Conservation (phyloP, 176 grass and related monocot genomes). For the Elymus sibiricus region DNA sequence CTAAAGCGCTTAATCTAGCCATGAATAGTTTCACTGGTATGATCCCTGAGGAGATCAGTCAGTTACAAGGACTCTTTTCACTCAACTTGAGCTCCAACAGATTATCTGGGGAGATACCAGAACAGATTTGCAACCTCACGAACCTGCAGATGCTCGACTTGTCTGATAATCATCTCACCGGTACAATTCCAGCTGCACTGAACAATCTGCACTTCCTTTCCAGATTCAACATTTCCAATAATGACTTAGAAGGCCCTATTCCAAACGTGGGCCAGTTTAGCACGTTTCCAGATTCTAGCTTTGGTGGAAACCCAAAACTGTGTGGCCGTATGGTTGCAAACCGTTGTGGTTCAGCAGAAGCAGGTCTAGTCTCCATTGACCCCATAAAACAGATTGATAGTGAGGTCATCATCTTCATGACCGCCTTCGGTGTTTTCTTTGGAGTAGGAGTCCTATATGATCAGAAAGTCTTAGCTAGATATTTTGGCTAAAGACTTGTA, state of each 20-base stretch:
- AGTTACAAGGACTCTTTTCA: constrained; percentile 24
- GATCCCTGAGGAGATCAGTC: constrained; percentile 28
- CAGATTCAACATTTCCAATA: not conserved
- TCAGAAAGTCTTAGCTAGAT: not conserved
- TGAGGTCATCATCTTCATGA: not conserved
- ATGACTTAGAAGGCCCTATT: not conserved
- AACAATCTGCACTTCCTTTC: not conserved
- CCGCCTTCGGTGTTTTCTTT: not conserved
- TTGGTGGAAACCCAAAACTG: not conserved
- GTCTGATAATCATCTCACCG: constrained; percentile 13
- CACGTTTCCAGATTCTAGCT: not conserved
- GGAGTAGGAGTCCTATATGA: not conserved
- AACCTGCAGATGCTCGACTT: constrained; percentile 1
- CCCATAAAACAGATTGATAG: not conserved
- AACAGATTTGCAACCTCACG: constrained; percentile 15
- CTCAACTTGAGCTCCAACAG: constrained; percentile 43
- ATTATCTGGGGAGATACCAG: constrained; percentile 25
- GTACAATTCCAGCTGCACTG: not conserved
- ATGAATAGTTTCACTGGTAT: constrained; percentile 31
- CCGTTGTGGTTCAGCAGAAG: not conserved
- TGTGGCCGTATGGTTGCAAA: not conserved
- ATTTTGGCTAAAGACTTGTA: not conserved
- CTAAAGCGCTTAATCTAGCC: constrained; percentile 27
- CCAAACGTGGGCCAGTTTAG: not conserved
- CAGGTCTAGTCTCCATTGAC: not conserved